Evolutionary conservation across 306 rosid genomes (phyloP).

Genomic region (Mimosa pudica): DNA sequence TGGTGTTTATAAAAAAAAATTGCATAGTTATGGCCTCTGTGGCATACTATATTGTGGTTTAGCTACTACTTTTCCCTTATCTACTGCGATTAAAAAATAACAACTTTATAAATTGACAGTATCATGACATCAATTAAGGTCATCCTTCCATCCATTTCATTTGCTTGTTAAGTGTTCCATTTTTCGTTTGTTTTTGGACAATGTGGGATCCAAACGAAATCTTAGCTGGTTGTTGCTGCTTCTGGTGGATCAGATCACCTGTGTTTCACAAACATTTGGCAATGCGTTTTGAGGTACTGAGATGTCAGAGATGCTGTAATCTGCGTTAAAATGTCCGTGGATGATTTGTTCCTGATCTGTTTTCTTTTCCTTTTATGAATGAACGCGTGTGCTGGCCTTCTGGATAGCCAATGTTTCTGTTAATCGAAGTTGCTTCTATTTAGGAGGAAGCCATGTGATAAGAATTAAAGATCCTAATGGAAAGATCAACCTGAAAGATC

Average conservation of each 20-base stretch:
- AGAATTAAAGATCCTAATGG: not conserved
- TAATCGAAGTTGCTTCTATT: not conserved
- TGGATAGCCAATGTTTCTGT: not conserved
- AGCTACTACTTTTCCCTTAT: not conserved
- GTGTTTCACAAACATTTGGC: not conserved
- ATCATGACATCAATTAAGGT: not conserved
- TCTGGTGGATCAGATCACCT: not conserved
- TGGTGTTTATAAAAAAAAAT: not conserved
- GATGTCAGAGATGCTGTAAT: not conserved
- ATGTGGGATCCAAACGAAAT: not conserved
- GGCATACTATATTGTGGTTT: not conserved
- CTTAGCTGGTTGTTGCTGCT: not conserved
- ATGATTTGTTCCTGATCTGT: not conserved
- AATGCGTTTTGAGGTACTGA: not conserved
- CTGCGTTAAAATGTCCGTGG: not conserved
- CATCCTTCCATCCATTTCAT: not conserved
- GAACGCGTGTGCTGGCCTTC: not conserved
- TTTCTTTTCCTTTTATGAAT: not conserved
- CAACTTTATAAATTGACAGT: not conserved
- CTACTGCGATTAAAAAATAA: not conserved
- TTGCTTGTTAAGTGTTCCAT: not conserved
- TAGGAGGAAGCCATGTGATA: not conserved
- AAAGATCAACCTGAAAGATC: not conserved
- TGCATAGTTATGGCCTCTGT: not conserved
- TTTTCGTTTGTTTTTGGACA: not conserved